These are phyloP conservation scores for Lactarius hatsudake DNA, from an alignment of 768 basidiomycete genomes.

Conservation along the genomic window DNA sequence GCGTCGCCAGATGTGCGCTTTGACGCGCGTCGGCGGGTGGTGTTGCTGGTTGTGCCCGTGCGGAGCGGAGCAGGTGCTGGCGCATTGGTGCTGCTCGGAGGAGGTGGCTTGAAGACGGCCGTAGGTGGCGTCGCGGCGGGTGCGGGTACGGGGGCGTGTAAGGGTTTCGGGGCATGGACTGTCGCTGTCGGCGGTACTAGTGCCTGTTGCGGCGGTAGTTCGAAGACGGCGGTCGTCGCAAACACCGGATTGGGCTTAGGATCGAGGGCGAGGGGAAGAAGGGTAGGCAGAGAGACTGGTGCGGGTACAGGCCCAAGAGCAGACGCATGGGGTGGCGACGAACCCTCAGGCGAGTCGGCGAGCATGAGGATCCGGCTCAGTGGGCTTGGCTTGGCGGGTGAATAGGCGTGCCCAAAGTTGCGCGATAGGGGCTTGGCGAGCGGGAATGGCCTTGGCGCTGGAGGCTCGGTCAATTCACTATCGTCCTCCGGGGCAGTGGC, in stretches of 20 bases:
- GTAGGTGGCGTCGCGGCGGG: slow-evolving; percentile 4
- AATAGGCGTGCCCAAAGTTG: slow-evolving; percentile 78
- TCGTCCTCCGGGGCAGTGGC: slow-evolving; percentile 17
- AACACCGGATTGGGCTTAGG: background rate
- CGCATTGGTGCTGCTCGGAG: background rate
- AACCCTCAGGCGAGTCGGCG: slow-evolving; percentile 53
- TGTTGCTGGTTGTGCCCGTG: slow-evolving; percentile 19
- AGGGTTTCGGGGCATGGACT: background rate
- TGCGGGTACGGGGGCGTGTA: slow-evolving; percentile 22
- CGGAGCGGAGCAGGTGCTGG: slow-evolving; percentile 17
- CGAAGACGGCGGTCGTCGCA: background rate
- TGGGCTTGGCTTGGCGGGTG: slow-evolving; percentile 76
- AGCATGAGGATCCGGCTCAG: slow-evolving; percentile 77
- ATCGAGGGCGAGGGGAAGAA: background rate
- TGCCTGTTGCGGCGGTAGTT: background rate
- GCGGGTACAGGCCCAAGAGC: slow-evolving; percentile 28
- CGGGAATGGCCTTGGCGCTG: slow-evolving; percentile 54
- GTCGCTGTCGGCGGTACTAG: background rate
- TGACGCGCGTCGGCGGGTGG: slow-evolving; percentile 32
- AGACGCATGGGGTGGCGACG: slow-evolving; percentile 29
- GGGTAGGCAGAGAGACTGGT: slow-evolving; percentile 25
- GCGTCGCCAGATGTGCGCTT: slow-evolving; percentile 22
- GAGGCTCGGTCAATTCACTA: background rate
- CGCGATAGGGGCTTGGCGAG: slow-evolving; percentile 67
- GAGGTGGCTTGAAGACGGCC: slow-evolving; percentile 11